Percentiles rank a stretch among this genome's conserved stretches.
Evolutionary conservation across 179 eudicot species (phyloP).

Genomic region (Drosera spatulata): DNA sequence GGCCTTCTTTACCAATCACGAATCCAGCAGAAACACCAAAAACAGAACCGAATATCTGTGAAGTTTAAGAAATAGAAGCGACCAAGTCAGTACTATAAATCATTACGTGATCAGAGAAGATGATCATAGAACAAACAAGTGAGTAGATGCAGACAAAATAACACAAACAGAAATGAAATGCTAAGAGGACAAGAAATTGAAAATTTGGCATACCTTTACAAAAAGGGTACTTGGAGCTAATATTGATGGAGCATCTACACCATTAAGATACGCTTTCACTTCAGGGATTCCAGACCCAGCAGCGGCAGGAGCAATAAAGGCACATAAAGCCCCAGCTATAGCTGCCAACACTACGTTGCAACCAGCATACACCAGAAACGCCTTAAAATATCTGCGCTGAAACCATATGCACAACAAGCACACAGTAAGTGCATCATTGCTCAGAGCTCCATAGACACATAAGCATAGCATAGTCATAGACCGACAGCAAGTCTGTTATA

Average conservation of each 20-base stretch:
- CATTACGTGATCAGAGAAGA: too few relatives aligned
- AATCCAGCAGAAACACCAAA: conserved; percentile 30
- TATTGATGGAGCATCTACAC: conserved; percentile 7
- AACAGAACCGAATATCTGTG: conserved; percentile 20
- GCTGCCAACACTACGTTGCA: conserved; percentile 7
- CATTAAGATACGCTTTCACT: conserved; percentile 13
- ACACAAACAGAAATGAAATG: too few relatives aligned
- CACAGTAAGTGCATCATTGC: too few relatives aligned
- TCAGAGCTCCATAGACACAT: too few relatives aligned
- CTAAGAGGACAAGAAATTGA: background rate
- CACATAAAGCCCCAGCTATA: conserved; percentile 4
- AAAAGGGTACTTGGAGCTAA: conserved; percentile 12
- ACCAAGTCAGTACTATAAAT: too few relatives aligned
- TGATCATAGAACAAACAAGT: too few relatives aligned
- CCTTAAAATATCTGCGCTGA: conserved; percentile 4
- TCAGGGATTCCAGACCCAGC: conserved; percentile 13
- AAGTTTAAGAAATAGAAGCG: background rate
- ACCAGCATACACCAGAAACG: conserved; percentile 1
- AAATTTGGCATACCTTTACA: conserved; percentile 5
- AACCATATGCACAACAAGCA: background rate
- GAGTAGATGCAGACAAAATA: background rate
- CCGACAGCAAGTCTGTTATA: too few relatives aligned
- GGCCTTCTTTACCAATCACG: conserved; percentile 3
- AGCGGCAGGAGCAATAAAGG: conserved; percentile 10
- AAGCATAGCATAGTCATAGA: too few relatives aligned